Evolutionary conservation across 2,329 filamentous ascomycete genomes (phyloP), one percentile per base, ranked within the genome.

Genomic region (Aspergillus sp.): DNA sequence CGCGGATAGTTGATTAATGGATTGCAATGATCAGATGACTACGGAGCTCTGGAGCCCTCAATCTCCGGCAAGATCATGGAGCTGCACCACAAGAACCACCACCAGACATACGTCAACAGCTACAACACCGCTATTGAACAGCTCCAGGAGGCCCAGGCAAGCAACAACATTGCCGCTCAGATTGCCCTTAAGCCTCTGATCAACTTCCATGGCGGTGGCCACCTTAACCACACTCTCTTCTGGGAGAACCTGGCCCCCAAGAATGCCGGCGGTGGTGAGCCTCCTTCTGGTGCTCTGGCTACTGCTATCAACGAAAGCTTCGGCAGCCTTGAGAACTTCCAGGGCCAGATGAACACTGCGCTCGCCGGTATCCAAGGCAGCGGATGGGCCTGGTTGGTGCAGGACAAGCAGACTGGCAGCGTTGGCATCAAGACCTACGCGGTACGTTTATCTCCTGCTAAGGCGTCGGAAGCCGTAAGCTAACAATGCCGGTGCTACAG

Each of bases 51-150:
- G 72, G 95, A 99, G 83, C 87, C 86, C 69, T 79, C 85, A 75
- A 85, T 97, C 82, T 93, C 90, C 53, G 90, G 91, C 77, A 88
- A 95, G 81, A 97, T 97, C 83, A 97, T 97, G 93, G 91, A 96
- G 83, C 87, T 96, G 50, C 93, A 97, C 85, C 91, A 97, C 87
- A 89, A 87, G 82, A 94, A 93, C 81, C 93, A 97, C 85, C 93
- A 97, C 84, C 89, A 94, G 80, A 93, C 93, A 73, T 97, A 97
- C 78, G 92, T 97, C 71, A 95, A 89, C 79, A 90, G 89, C 77
- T 91, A 91, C 83, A 97, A 97, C 83, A 85, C 89, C 64, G 89
- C 91, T 61, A 82, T 87, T 68, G 88, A 93, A 79, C 88, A 93
- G 75, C 81, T 91, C 66, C 82, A 84, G 61, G 84, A 87, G 66